Conservation (phyloP, 2,329 filamentous ascomycete genomes). For the Monilinia vaccinii-corymbosi region DNA sequence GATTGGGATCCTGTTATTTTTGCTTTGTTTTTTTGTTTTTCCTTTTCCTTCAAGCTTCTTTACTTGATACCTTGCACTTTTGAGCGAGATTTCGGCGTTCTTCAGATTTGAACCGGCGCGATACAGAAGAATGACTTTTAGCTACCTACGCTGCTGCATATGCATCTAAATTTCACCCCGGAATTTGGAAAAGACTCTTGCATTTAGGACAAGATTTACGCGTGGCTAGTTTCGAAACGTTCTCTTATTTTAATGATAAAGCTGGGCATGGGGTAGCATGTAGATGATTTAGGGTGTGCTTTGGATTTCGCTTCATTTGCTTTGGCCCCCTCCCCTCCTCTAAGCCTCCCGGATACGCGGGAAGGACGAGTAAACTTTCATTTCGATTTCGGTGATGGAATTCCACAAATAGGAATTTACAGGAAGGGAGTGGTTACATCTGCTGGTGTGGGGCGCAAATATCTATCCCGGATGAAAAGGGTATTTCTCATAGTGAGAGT, state of each 20-base stretch:
- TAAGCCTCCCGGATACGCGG: slow-evolving; percentile 3
- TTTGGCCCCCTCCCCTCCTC: neutral
- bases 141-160: slow-evolving; percentile 10
- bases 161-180: slow-evolving; percentile 16
- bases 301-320: slow-evolving; percentile 11
- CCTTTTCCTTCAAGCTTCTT: slow-evolving; percentile 3
- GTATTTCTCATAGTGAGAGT: neutral
- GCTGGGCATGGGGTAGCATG: slow-evolving; percentile 6
- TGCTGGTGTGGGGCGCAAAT: slow-evolving; percentile 7
- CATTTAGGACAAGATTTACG: slow-evolving; percentile 10
- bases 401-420: slow-evolving; percentile 1
- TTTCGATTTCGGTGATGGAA: slow-evolving; percentile 9
- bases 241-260: slow-evolving; percentile 13
- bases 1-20: slow-evolving; percentile 16
- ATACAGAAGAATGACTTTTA: slow-evolving; percentile 3
- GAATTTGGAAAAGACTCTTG: slow-evolving; percentile 12
- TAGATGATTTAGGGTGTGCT: slow-evolving; percentile 10
- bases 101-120: slow-evolving; percentile 5
- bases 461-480: slow-evolving; percentile 1
- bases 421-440: slow-evolving; percentile 6
- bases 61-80: slow-evolving; percentile 9
- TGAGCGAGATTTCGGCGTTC: slow-evolving; percentile 22
- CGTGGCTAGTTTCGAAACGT: slow-evolving; percentile 7
- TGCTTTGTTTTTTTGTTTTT: too few species aligned
- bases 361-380: slow-evolving; percentile 10